Base-by-base conservation (phyloP, 176 grass and related monocot genomes). In the Avena atlantica region DNA sequence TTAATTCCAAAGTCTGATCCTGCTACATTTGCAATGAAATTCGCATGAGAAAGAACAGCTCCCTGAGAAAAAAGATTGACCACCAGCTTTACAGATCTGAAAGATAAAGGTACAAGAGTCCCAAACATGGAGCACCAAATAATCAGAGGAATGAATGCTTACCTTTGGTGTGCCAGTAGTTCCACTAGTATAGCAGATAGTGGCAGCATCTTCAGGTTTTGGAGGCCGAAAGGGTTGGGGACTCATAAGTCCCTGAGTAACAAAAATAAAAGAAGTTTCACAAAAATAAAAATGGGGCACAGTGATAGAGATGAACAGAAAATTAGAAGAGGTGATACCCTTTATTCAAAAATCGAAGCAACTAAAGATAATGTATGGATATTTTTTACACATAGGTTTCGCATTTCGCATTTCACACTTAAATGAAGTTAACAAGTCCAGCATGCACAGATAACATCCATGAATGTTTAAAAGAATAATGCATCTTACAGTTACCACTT, bases 111-210 rank as follows among this genome's bases (percentile, higher is more conserved):
- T 24, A 75, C 21, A 87, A 80, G 45, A 63, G 58, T 25, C 45
- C 17, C 21, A 16, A 74, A 23, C 20, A 76, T 71, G 55, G 16
- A 77, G 51, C 25, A 76, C 78, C 50, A 19, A 79, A 76, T 34
- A 88, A 31, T 78, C 12, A 78, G 42, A 89, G 82, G 8, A 4
- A 67, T 70, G 50, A 74, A 82, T 64, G 27, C 31, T 88, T 87
- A 92, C 93, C 91, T 98, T 98, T 70, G 93, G 93, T 45, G 91
- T 98, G 70, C 95, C 95, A 75, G 93, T 98, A 65, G 95, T 98
- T 45, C 95, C 95, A 80, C 95, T 98, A 9, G 95, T 98, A 78
- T 98, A 98, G 86, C 95, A 98, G 52, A 98, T 91, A 64, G 95
- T 98, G 19, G 95, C 95, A 79, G 90, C 31, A 77, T 98, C 93